Conservation (phyloP, 75 land plant species). For the Selaginella tamariscina region DNA sequence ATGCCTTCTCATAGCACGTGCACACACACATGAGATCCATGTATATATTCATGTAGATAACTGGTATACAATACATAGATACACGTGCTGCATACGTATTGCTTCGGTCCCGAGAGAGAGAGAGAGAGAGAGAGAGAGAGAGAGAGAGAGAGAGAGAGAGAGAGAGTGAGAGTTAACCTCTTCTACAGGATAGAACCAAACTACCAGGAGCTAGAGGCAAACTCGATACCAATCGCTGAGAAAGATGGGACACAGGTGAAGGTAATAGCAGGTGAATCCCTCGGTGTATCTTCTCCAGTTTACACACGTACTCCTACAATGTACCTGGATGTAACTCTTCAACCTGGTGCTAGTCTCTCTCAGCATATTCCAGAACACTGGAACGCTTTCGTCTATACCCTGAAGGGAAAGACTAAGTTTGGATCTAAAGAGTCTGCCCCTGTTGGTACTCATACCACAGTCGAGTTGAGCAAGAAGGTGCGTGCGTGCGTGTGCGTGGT, state of each 20-base stretch:
- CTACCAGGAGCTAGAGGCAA: constrained; percentile 56
- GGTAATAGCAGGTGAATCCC: background rate
- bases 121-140: no score
- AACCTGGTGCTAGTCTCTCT: background rate
- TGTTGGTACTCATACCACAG: background rate
- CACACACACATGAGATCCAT: no score
- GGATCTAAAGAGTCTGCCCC: background rate
- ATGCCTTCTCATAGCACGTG: background rate
- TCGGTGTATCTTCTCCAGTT: background rate
- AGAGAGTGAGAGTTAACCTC: no score
- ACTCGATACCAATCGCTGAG: constrained; percentile 4
- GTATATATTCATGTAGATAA: no score
- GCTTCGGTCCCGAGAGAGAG: no score
- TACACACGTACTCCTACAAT: constrained; percentile 8
- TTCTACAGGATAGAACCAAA: constrained; percentile 71
- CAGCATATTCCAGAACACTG: background rate
- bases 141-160: no score
- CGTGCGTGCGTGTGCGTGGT: no score
- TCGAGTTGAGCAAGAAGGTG: background rate
- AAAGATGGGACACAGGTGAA: background rate
- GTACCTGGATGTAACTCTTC: constrained; percentile 4
- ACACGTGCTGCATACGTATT: no score
- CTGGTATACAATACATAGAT: no score
- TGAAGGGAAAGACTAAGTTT: background rate
- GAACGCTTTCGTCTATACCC: constrained; percentile 3